Evolutionary conservation across 2,329 filamentous ascomycete species (phyloP), one percentile per base, ranked within the genome.

Genomic region (Bipolaris victoriae): DNA sequence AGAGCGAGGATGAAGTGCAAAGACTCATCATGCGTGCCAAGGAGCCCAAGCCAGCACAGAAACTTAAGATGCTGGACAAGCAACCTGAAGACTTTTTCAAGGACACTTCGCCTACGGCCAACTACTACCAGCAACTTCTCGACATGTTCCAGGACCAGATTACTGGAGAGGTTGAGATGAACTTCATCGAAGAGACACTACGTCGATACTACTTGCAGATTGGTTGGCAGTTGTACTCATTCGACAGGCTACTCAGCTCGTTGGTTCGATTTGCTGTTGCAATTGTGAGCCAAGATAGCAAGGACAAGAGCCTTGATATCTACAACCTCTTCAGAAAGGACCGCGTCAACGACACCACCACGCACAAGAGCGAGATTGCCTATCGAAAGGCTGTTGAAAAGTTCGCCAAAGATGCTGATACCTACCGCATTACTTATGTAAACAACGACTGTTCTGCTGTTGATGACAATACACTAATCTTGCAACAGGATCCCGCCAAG

Each of bases 241-340:
- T 98, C 63, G 91, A 96, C 71, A 93, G 96, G 73, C 86, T 97
- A 29, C 85, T 98, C 51, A 88, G 88, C 71, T 89, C 89, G 1
- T 85, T 97, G 37, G 89, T 90, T 57, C 90, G 92, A 56, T 89
- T 93, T 57, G 92, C 90, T 22, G 83, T 92, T 16, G 86, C 86
- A n/a, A 92, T 96, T 74, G 90, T 93, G 71, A 92, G 88, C 69
- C 86, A 86, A 3, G 95, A 99, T 68, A 84, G 86, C 45, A 97
- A 97, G 79, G 95, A 99, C 74, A 96, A 95, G 83, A 97, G 91
- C 36, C 87, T 90, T 5, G 93, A 98, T 59, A 90, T 99, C 58
- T 89, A 96, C 66, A 88, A 91, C 60, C 86, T 96, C 49, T 99
- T 96, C 79, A 87, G 92, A 72, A 85, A 86, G 64, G 92, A 92